Percentiles rank a stretch among this genome's conserved stretches.
Conservation (phyloP, 2,329 filamentous ascomycete species). For the Penicillium sp. region DNA sequence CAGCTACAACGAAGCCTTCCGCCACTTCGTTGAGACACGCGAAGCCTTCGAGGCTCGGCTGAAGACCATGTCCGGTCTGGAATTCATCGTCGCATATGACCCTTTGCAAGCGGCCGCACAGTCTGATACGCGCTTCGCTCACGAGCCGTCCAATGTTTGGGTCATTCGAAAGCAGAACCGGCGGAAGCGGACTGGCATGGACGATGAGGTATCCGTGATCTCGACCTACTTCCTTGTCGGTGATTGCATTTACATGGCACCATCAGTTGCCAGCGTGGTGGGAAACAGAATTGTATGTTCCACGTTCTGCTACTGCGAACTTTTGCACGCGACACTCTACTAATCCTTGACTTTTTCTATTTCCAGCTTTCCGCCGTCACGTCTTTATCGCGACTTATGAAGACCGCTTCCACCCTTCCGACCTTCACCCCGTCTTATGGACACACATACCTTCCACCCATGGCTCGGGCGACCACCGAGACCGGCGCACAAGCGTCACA, state of each 20-base stretch:
- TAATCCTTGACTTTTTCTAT: constrained; percentile 3
- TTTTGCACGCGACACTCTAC: background rate
- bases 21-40: constrained; percentile 55
- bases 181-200: constrained; percentile 42
- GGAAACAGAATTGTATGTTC: constrained; percentile 52
- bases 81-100: constrained; percentile 62
- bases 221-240: constrained; percentile 64
- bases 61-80: constrained; percentile 56
- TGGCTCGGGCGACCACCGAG: constrained; percentile 38
- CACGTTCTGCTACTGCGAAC: background rate
- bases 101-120: constrained; percentile 52
- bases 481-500: constrained; percentile 36
- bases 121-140: constrained; percentile 40
- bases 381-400: constrained; percentile 57
- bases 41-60: constrained; percentile 58
- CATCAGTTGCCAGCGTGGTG: constrained; percentile 60
- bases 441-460: constrained; percentile 59
- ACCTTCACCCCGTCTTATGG: constrained; percentile 61
- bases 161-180: constrained; percentile 62
- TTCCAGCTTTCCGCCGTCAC: constrained; percentile 56
- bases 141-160: constrained; percentile 56
- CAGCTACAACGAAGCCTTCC: constrained; percentile 50
- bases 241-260: constrained; percentile 62
- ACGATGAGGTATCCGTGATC: constrained; percentile 55
- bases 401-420: constrained; percentile 54